Percentiles rank a stretch among this genome's conserved stretches.
Evolutionary conservation across 1,284 basidiomycete species (phyloP).

Genomic region (Erythrobasidium hasegawianum): DNA sequence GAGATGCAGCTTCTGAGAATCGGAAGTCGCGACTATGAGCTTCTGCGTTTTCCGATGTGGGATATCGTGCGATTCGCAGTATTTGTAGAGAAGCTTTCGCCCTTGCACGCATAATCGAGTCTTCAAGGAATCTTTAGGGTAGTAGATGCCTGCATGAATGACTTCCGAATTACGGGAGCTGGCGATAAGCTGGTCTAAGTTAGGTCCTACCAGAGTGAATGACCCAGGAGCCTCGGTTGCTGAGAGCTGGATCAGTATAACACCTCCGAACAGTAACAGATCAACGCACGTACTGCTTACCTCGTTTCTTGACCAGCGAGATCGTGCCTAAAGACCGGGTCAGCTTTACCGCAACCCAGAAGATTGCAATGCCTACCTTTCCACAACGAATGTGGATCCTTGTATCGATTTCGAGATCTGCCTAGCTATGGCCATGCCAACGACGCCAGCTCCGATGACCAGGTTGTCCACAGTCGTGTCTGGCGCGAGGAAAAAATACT

Average conservation of each 20-base stretch:
- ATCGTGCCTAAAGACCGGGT: slow-evolving; percentile 19
- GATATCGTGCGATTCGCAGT: slow-evolving; percentile 65
- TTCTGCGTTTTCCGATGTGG: slow-evolving; percentile 76
- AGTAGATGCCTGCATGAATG: slow-evolving; percentile 71
- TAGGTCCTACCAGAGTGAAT: slow-evolving; percentile 32
- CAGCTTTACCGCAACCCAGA: not conserved
- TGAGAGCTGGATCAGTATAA: not conserved
- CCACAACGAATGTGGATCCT: slow-evolving; percentile 78
- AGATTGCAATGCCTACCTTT: slow-evolving; percentile 59
- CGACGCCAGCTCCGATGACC: slow-evolving; percentile 79
- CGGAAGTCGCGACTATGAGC: slow-evolving; percentile 69
- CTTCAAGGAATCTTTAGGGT: slow-evolving; percentile 80
- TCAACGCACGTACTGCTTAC: slow-evolving; percentile 51
- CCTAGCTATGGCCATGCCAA: slow-evolving; percentile 74
- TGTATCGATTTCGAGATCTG: slow-evolving; percentile 63
- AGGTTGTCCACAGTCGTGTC: slow-evolving; percentile 78
- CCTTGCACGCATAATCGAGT: slow-evolving; percentile 83
- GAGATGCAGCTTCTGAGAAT: slow-evolving; percentile 65
- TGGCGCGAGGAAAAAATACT: slow-evolving; percentile 55
- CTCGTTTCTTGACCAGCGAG: slow-evolving; percentile 71
- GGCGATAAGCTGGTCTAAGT: slow-evolving; percentile 37
- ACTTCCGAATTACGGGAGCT: slow-evolving; percentile 95
- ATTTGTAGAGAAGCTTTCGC: slow-evolving; percentile 74
- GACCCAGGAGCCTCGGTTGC: slow-evolving; percentile 34
- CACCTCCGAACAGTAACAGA: not conserved